These are phyloP conservation scores for Aegle marmelos DNA, from an alignment of 345 rosid species.

Conservation along the genomic window DNA sequence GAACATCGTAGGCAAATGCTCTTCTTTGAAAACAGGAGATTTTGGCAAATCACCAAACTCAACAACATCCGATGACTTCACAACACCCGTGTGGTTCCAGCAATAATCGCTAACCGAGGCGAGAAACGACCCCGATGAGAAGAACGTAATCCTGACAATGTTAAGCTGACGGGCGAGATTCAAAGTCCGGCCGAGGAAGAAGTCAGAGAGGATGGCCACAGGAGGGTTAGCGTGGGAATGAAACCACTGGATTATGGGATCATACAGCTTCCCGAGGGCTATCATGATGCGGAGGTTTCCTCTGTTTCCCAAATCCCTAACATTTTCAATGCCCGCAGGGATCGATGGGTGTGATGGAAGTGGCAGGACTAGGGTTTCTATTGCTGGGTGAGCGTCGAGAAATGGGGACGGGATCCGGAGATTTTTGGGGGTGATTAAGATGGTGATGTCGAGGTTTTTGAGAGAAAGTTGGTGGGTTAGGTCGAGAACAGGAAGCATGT, in stretches of 20 bases:
- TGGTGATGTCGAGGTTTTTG: conserved; percentile 35
- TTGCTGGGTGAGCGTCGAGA: conserved; percentile 29
- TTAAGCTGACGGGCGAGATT: conserved; percentile 36
- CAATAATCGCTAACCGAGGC: conserved; percentile 25
- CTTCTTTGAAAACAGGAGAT: conserved; percentile 40
- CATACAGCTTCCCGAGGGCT: conserved; percentile 42
- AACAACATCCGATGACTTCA: conserved; percentile 22
- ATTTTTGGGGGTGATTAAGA: conserved; percentile 52
- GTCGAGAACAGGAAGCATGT: conserved; percentile 52
- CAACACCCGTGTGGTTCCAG: conserved; percentile 27
- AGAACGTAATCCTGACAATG: conserved; percentile 51
- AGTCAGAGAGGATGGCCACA: conserved; percentile 61
- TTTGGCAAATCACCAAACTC: conserved; percentile 45
- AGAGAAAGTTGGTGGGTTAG: conserved; percentile 50
- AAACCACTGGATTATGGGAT: conserved; percentile 56
- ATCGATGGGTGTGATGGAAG: conserved; percentile 55
- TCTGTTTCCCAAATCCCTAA: conserved; percentile 44
- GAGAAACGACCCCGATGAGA: conserved; percentile 37
- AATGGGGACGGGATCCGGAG: conserved; percentile 48
- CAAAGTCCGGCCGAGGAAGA: conserved; percentile 75
- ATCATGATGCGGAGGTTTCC: conserved; percentile 42
- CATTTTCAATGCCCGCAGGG: conserved; percentile 61
- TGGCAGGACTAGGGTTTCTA: conserved; percentile 36
- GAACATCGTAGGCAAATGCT: conserved; percentile 49
- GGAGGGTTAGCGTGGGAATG: conserved; percentile 56